phyloP scores from a whole-genome alignment of 2,329 filamentous ascomycete genomes.

The Fusarium graminum region DNA sequence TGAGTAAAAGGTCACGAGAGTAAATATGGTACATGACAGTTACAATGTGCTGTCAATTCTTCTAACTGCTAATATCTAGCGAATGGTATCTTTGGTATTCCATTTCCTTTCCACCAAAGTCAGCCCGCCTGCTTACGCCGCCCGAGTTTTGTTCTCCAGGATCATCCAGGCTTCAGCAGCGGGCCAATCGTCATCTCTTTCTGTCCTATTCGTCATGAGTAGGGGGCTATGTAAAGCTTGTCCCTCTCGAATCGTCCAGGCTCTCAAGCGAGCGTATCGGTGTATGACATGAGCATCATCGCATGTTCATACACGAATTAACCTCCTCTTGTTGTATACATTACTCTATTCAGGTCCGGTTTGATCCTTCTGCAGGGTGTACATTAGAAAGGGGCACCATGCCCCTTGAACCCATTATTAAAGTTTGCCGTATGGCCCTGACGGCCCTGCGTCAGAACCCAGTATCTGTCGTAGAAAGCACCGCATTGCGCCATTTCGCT shows the following conservation, averaged over 20 bases:
- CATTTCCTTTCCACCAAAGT: constrained; percentile 38
- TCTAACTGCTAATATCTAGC: constrained; percentile 54
- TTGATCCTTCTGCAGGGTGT: constrained; percentile 47
- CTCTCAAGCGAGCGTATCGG: constrained; percentile 53
- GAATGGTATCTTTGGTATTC: constrained; percentile 58
- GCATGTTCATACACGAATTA: constrained; percentile 54
- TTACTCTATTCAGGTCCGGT: constrained; percentile 55
- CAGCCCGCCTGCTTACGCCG: constrained; percentile 40
- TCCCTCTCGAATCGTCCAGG: constrained; percentile 37
- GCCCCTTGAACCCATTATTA: constrained; percentile 48
- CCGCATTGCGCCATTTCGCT: constrained; percentile 57
- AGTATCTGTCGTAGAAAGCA: constrained; percentile 48
- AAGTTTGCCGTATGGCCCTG: constrained; percentile 45
- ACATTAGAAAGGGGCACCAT: constrained; percentile 46
- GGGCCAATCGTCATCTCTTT: constrained; percentile 30
- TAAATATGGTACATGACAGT: constrained; percentile 26
- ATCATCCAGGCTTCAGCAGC: constrained; percentile 31
- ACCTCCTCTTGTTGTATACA: constrained; percentile 55
- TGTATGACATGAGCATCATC: constrained; percentile 48
- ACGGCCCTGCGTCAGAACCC: constrained; percentile 49
- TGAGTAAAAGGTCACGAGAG: neutral
- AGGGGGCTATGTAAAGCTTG: constrained; percentile 28
- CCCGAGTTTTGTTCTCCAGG: constrained; percentile 42
- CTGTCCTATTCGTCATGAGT: constrained; percentile 43
- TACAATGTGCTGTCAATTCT: constrained; percentile 42